phyloP scores from a whole-genome alignment of 1,139 yeast species.

The Magnusiomyces suaveolens region DNA sequence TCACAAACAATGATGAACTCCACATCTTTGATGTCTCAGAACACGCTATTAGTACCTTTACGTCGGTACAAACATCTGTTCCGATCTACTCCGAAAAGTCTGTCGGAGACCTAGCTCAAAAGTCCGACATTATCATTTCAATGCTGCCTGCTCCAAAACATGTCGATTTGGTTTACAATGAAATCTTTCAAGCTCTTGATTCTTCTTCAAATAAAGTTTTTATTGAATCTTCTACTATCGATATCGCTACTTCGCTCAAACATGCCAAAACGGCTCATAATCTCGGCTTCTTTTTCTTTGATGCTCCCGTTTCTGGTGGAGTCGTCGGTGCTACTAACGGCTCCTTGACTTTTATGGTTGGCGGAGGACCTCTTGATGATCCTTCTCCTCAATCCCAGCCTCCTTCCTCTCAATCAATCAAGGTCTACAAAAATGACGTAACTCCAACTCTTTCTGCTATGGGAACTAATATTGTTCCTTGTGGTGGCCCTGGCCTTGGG shows the following conservation, averaged over 20 bases:
- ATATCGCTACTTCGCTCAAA: slow-evolving; percentile 41
- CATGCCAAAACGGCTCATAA: slow-evolving; percentile 23
- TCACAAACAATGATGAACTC: slow-evolving; percentile 33
- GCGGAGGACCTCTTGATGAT: slow-evolving; percentile 32
- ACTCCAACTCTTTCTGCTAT: slow-evolving; percentile 35
- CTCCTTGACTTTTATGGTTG: slow-evolving; percentile 50
- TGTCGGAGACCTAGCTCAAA: slow-evolving; percentile 34
- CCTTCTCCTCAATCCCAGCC: slow-evolving; percentile 18
- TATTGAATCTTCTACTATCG: slow-evolving; percentile 50
- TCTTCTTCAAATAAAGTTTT: slow-evolving; percentile 19
- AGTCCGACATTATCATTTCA: slow-evolving; percentile 34
- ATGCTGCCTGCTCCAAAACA: slow-evolving; percentile 56
- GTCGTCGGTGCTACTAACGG: slow-evolving; percentile 51
- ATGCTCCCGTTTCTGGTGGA: slow-evolving; percentile 57
- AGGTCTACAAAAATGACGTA: slow-evolving; percentile 4
- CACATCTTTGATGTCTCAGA: slow-evolving; percentile 49
- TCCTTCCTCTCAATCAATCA: neutral
- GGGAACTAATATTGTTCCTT: slow-evolving; percentile 48
- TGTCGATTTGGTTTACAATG: slow-evolving; percentile 39
- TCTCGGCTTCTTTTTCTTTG: slow-evolving; percentile 36
- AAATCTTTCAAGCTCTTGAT: slow-evolving; percentile 29
- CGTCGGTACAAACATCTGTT: slow-evolving; percentile 8
- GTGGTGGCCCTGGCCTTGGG: slow-evolving; percentile 50
- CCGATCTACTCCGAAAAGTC: slow-evolving; percentile 22
- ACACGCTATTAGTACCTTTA: slow-evolving; percentile 36